Percentiles rank a stretch among this genome's conserved stretches.
These are phyloP conservation scores for Draba incana DNA, from an alignment of 345 rosid species.

Conservation along the genomic window DNA sequence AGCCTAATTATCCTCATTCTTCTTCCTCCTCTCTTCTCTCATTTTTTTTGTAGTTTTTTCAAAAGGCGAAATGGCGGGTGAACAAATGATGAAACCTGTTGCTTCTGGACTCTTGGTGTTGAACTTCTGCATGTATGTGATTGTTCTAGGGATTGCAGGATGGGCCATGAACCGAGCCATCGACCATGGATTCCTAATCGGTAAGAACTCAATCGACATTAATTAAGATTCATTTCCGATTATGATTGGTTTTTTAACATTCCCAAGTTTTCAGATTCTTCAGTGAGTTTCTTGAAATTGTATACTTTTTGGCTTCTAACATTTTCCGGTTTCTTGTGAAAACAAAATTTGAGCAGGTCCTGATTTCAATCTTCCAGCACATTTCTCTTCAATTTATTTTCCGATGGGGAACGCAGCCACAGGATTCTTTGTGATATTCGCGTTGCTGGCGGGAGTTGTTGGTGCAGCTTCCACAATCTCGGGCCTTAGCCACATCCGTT, in stretches of 20 bases:
- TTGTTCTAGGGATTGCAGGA: constrained; percentile 75
- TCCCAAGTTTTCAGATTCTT: background rate
- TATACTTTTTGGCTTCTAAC: constrained; percentile 32
- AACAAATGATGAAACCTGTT: constrained; percentile 59
- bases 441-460: constrained; percentile 83
- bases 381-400: constrained; percentile 86
- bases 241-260: background rate
- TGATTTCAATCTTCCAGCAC: constrained; percentile 74
- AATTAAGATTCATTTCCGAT: background rate
- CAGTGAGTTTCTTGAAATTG: background rate
- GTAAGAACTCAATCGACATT: constrained; percentile 42
- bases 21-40: constrained; percentile 26
- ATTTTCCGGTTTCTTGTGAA: background rate
- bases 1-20: background rate
- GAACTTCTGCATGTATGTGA: constrained; percentile 81
- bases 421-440: constrained; percentile 83
- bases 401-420: constrained; percentile 99
- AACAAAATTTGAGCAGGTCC: constrained; percentile 56
- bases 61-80: constrained; percentile 52
- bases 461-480: constrained; percentile 81
- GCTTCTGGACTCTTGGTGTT: constrained; percentile 68
- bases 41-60: background rate
- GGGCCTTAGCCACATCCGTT: constrained; percentile 69
- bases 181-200: constrained; percentile 78
- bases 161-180: constrained; percentile 97